phyloP scores from a whole-genome alignment of 139 green algal species.

The Chlorella sp. region DNA sequence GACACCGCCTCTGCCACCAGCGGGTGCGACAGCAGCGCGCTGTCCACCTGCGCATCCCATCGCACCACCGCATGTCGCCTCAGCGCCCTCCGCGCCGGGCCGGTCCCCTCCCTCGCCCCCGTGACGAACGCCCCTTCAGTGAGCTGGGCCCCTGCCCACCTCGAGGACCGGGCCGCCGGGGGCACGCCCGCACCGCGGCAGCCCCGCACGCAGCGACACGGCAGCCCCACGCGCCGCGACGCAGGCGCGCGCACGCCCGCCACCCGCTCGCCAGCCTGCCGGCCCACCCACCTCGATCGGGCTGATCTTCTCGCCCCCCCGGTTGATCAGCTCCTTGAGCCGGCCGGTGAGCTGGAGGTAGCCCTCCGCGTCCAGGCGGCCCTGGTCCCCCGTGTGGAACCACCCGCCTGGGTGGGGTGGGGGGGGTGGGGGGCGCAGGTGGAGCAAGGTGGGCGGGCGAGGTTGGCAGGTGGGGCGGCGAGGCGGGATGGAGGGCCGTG shows the following conservation, averaged over 20 bases:
- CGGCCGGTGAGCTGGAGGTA: constrained; percentile 85
- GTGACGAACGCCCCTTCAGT: too few relatives aligned
- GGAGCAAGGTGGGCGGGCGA: not conserved
- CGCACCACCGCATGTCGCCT: too few relatives aligned
- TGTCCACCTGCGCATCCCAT: constrained; percentile 69
- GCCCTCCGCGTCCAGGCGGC: constrained; percentile 74
- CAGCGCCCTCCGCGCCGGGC: too few relatives aligned
- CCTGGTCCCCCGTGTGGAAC: constrained; percentile 81
- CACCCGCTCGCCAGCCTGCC: too few relatives aligned
- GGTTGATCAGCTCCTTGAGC: constrained; percentile 94
- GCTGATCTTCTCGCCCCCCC: constrained; percentile 87
- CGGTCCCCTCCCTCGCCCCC: too few relatives aligned
- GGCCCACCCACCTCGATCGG: constrained; percentile 78
- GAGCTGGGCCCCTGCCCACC: too few relatives aligned
- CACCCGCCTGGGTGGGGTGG: constrained; percentile 44
- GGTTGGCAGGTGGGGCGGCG: not conserved
- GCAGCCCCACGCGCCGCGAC: too few relatives aligned
- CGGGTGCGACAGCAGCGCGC: constrained; percentile 72
- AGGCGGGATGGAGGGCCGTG: not conserved
- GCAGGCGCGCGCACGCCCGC: too few relatives aligned
- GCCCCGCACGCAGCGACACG: too few relatives aligned
- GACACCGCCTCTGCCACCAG: constrained; percentile 78
- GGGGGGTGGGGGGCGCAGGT: not conserved
- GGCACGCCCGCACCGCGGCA: too few relatives aligned
- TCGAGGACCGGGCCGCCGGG: too few relatives aligned